Percentiles rank a stretch among this genome's conserved stretches.
phyloP scores from a whole-genome alignment of 441 rosid species.

The Dalechampia spathulata region DNA sequence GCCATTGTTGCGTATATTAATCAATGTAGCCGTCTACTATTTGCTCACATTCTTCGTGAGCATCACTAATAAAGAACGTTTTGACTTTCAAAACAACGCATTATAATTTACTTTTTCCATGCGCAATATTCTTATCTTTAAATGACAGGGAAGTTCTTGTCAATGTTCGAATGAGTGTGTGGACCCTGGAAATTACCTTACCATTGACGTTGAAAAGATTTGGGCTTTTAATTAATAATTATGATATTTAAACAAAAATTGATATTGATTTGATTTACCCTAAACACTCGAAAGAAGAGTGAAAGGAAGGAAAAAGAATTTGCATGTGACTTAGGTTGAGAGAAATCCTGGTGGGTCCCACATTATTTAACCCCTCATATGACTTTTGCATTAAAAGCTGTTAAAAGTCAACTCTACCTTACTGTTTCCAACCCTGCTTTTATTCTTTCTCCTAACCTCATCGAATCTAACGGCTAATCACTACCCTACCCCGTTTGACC shows the following conservation, averaged over 20 bases:
- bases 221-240: too few species aligned
- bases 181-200: too few species aligned
- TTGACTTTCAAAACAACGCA: conserved; percentile 3
- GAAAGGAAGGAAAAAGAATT: conserved; percentile 24
- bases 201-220: conserved; percentile 2
- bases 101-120: not conserved
- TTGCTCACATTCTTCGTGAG: not conserved
- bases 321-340: conserved; percentile 44
- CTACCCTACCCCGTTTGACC: conserved; percentile 39
- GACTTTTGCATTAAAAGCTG: conserved; percentile 35
- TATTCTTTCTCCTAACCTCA: not conserved
- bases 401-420: conserved; percentile 48
- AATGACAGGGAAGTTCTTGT: not conserved
- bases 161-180: conserved; percentile 1
- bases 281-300: not conserved
- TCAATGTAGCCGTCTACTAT: too few species aligned
- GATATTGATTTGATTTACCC: not conserved
- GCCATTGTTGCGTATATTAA: too few species aligned
- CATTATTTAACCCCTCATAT: conserved; percentile 7
- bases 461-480: conserved; percentile 39
- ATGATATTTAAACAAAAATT: not conserved
- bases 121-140: not conserved
- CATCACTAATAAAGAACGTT: conserved; percentile 4
- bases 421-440: conserved; percentile 38
- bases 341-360: conserved; percentile 17